phyloP scores from a whole-genome alignment of 306 rosid genomes.

The Citrullus mucosospermus region DNA sequence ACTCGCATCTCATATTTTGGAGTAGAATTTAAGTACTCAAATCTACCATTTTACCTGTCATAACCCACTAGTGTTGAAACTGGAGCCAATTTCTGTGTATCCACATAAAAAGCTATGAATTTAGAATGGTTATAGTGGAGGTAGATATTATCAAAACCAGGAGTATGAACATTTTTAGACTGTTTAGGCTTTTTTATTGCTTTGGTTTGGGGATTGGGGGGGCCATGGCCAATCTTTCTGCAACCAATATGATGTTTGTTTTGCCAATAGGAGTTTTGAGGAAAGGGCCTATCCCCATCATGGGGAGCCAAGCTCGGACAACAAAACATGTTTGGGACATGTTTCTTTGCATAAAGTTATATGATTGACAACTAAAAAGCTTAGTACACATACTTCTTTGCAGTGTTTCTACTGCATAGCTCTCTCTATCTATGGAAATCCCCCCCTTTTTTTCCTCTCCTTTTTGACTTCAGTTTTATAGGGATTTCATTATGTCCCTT shows the following conservation, averaged over 20 bases:
- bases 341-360: conserved; percentile 27
- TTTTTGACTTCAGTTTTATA: conserved; percentile 21
- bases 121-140: conserved; percentile 11
- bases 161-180: conserved; percentile 5
- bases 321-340: conserved; percentile 74
- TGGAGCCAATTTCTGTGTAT: neutral
- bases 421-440: neutral
- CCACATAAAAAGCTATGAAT: neutral
- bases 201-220: conserved; percentile 9
- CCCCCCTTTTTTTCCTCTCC: neutral
- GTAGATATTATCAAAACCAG: conserved; percentile 14
- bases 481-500: conserved; percentile 22
- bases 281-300: neutral
- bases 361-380: conserved; percentile 16
- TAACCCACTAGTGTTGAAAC: neutral
- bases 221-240: conserved; percentile 32
- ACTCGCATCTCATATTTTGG: neutral
- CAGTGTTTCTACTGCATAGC: conserved; percentile 10
- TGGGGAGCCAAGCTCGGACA: conserved; percentile 21
- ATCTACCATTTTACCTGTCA: neutral
- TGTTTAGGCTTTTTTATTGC: neutral
- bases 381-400: conserved; percentile 18
- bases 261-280: conserved; percentile 2
- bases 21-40: neutral
- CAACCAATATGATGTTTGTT: conserved; percentile 25